Evolutionary conservation across 768 basidiomycete genomes (phyloP), one percentile per base, ranked within the genome.

Genomic region (Boletus barrowsii): DNA sequence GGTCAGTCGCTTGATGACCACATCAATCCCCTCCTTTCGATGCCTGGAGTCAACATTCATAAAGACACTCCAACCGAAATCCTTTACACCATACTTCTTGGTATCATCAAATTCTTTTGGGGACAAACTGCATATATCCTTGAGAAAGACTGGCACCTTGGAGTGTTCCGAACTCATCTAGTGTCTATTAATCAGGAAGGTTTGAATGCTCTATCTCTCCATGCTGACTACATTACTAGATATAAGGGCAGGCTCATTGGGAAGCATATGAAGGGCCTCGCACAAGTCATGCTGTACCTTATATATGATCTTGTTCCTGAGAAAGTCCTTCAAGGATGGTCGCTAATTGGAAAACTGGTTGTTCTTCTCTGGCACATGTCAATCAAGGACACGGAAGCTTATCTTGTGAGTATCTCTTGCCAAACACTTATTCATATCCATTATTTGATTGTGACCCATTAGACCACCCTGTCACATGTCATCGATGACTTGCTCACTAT

Each of bases 301-400:
- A 52, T 73, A 0, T 65, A 76, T n/a, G 68, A 74, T 17, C 61
- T 79, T 5, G 61, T 70, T 0, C 57, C 62, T 5, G 5, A 33
- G 0, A 37, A 4, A 2, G 62, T 67, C 2, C 69, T 75, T 20
- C 13, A 49, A 6, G 56, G 72, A 0, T 73, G 69, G 36, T 68
- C 67, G 10, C 62, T 72, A 0, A 59, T 73, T 17, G 74, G 74
- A 0, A 63, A 69, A 11, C 67, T 79, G 0, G 42, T 66, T 0
- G 71, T 75, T 0, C 61, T 78, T 0, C 59, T 80, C 0, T 81
- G 79, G 79, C 57, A 76, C 10, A 67, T 69, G 0, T 67, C 71
- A 54, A 79, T 80, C 17, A 41, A 55, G 0, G 58, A 79, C 43
- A 61, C 63, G n/a, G 64, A 73, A 7, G 44, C 60, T 17, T 80